phyloP scores from a whole-genome alignment of 305 asterid species.

The Fraxinus dipetala region DNA sequence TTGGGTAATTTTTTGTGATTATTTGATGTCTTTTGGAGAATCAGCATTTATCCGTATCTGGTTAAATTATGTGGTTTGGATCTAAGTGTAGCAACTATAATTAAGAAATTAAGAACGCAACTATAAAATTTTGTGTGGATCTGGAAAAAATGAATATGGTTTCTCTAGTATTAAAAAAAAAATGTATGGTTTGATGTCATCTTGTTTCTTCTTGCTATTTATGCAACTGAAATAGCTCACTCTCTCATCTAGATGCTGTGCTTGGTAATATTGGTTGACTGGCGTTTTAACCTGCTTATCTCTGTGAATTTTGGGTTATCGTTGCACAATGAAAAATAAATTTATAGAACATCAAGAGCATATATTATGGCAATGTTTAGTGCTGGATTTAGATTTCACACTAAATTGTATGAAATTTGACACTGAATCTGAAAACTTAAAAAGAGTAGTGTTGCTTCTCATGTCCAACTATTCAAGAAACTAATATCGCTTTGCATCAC shows the following conservation, averaged over 20 bases:
- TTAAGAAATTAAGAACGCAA: background rate
- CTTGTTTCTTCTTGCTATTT: background rate
- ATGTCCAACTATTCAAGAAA: background rate
- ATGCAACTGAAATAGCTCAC: background rate
- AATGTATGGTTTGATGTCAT: background rate
- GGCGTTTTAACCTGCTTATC: background rate
- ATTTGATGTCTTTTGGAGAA: background rate
- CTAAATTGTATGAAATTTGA: background rate
- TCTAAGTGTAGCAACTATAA: background rate
- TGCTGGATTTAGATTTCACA: background rate
- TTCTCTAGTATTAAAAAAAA: background rate
- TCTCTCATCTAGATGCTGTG: background rate
- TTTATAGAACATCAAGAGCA: background rate
- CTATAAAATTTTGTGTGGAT: background rate
- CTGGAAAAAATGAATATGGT: background rate
- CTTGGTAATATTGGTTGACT: background rate
- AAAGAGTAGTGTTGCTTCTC: background rate
- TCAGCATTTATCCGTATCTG: background rate
- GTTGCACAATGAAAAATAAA: background rate
- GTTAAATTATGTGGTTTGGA: background rate
- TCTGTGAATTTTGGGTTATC: background rate
- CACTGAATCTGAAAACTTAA: background rate
- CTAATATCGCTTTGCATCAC: background rate
- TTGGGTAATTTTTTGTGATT: background rate
- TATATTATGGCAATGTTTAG: background rate